Evolutionary conservation across 768 basidiomycete genomes (phyloP), one percentile per base, ranked within the genome.

Genomic region (Rhodotorula kratochvilovae): DNA sequence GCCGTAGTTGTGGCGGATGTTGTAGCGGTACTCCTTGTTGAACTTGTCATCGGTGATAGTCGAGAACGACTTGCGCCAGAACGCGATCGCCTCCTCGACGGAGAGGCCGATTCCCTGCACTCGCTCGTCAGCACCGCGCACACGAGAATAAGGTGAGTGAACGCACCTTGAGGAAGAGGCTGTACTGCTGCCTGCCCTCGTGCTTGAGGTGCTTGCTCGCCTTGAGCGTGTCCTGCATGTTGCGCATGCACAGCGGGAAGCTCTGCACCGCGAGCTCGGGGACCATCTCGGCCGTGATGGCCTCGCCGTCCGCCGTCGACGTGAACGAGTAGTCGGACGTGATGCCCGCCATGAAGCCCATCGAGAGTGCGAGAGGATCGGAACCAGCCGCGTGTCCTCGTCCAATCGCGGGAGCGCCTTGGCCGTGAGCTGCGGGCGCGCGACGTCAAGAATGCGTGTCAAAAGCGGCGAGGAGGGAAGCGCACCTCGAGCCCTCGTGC

Each of bases 11-110:
- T 99, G 96, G 56, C 95, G 88, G 76, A 99, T 93, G 75, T 98
- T 99, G 80, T 99, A 99, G 77, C 87, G 89, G 84, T 97, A 89
- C 79, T 96, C 90, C 79, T 98, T 99, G 83, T 94, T 95, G 82
- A 98, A 99, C 79, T 92, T 89, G 81, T 97, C 92, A 68, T 97
- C 95, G 17, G 88, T 87, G 65, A 91, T 86, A 36, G 81, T 83
- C 72, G 83, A 77, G 79, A 95, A 96, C 35, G 90, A 88, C 78
- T 88, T 90, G 64, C 91, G 84, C 96, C 96, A 99, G 81, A 96
- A 99, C 17, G 85, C 82, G 58, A 97, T 80, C 2, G 96, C 93
- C 81, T 99, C 96, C 25, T 99, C 95, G 46, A 99, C 86, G 0
- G 94, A 89, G 67, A 99, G 81, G 15, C 96, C 96, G 67, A 98